Evolutionary conservation across 2,329 filamentous ascomycete genomes (phyloP).

Genomic region (Coniochaeta sp.): DNA sequence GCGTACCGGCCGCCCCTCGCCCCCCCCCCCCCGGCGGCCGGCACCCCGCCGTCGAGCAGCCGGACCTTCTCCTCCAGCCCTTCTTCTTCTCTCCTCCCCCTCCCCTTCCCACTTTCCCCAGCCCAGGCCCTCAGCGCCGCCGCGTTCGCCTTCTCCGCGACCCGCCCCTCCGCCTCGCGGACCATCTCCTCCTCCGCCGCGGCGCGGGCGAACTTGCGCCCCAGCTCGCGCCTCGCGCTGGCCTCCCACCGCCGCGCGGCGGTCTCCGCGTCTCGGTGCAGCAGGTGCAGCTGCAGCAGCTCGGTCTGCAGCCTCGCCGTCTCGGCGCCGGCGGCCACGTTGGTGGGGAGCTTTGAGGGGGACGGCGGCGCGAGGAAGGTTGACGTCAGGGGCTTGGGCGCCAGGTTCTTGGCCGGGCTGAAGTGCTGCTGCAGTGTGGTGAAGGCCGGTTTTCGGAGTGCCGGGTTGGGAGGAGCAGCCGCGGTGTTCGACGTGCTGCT

Average conservation of each 20-base stretch:
- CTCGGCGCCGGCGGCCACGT: conserved; percentile 51
- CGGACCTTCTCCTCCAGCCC: conserved; percentile 52
- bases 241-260: conserved; percentile 44
- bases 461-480: not conserved
- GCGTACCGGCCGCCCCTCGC: conserved; percentile 49
- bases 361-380: conserved; percentile 52
- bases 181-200: conserved; percentile 25
- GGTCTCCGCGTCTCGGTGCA: conserved; percentile 47
- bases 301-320: conserved; percentile 54
- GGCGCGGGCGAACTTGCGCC: conserved; percentile 34
- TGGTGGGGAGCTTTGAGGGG: conserved; percentile 53
- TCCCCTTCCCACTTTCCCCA: conserved; percentile 17
- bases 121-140: conserved; percentile 44
- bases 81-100: too few species aligned
- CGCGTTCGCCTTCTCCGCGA: conserved; percentile 42
- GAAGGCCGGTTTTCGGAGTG: conserved; percentile 37
- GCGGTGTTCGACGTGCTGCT: too few species aligned
- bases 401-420: conserved; percentile 53
- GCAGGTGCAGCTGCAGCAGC: conserved; percentile 56
- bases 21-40: conserved; percentile 49
- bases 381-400: conserved; percentile 55
- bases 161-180: conserved; percentile 30
- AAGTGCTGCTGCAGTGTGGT: conserved; percentile 60
- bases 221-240: conserved; percentile 44
- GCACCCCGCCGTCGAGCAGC: conserved; percentile 47